Percentiles rank a stretch among this genome's conserved stretches.
Evolutionary conservation across 495 filamentous ascomycete genomes (phyloP).

Genomic region (Immersiella caudata): DNA sequence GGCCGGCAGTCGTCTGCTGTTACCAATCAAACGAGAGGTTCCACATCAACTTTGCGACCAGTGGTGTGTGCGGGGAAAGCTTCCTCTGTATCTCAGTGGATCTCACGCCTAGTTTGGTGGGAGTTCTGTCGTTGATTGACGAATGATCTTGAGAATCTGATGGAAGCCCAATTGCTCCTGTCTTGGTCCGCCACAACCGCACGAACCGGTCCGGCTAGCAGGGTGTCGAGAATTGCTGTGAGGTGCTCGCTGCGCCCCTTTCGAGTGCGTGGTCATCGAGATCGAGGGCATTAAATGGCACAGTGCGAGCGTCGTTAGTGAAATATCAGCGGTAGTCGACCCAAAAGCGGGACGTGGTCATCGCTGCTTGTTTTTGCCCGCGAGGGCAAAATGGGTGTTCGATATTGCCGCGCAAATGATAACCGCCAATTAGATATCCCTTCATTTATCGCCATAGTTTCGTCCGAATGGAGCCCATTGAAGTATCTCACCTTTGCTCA

Average conservation of each 20-base stretch:
- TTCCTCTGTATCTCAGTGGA: too few species aligned
- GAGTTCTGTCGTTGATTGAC: too few species aligned
- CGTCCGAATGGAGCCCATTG: neutral
- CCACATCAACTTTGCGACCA: too few species aligned
- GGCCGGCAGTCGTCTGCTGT: too few species aligned
- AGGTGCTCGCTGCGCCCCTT: neutral
- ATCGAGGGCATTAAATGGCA: neutral
- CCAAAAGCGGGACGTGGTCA: neutral
- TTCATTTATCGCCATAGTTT: slow-evolving; percentile 12
- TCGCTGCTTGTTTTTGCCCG: slow-evolving; percentile 7
- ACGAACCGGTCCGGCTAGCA: neutral
- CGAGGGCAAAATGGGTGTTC: neutral
- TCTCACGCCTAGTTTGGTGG: too few species aligned
- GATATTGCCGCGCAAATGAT: slow-evolving; percentile 16
- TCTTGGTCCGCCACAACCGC: neutral
- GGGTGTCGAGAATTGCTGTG: neutral
- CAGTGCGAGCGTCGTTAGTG: neutral
- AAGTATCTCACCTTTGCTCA: neutral
- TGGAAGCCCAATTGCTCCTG: neutral
- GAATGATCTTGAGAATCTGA: too few species aligned
- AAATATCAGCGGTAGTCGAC: neutral
- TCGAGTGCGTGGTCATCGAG: neutral
- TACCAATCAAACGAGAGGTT: too few species aligned
- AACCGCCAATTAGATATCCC: slow-evolving; percentile 4
- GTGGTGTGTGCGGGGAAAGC: too few species aligned